Percentiles rank a stretch among this genome's conserved stretches.
phyloP scores from a whole-genome alignment of 768 basidiomycete species.

The Suillus spraguei region DNA sequence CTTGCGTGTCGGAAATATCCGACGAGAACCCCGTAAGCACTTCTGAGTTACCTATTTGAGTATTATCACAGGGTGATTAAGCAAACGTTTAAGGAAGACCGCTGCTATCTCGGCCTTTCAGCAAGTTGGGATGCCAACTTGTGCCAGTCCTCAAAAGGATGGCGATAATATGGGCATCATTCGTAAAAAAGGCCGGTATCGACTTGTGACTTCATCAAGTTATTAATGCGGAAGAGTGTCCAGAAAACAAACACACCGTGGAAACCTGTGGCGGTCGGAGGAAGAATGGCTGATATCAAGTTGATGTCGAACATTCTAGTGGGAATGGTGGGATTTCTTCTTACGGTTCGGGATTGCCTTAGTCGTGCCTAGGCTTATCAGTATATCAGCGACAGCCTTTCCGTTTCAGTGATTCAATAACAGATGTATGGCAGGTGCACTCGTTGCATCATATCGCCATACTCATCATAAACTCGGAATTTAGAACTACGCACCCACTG shows the following conservation, averaged over 20 bases:
- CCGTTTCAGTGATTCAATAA: background rate
- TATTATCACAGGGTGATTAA: too few species aligned
- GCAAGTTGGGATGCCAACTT: background rate
- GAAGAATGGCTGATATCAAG: background rate
- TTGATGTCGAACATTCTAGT: background rate
- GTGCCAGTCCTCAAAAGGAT: background rate
- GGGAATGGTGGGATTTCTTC: background rate
- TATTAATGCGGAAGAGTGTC: background rate
- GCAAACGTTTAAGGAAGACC: background rate
- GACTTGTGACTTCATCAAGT: background rate
- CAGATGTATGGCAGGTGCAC: background rate
- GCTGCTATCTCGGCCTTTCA: background rate
- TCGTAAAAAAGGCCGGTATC: background rate
- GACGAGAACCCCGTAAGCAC: too few species aligned
- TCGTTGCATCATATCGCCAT: background rate
- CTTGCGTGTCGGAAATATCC: too few species aligned
- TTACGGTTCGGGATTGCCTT: background rate
- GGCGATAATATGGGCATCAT: background rate
- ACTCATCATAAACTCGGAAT: background rate
- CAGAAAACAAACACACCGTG: background rate
- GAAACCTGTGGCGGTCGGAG: background rate
- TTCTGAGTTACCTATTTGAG: too few species aligned
- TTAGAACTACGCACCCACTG: background rate
- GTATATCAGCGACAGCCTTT: background rate
- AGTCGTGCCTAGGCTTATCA: background rate